Evolutionary conservation across 1,139 yeast species (phyloP).

Genomic region (Geotrichum restrictum): DNA sequence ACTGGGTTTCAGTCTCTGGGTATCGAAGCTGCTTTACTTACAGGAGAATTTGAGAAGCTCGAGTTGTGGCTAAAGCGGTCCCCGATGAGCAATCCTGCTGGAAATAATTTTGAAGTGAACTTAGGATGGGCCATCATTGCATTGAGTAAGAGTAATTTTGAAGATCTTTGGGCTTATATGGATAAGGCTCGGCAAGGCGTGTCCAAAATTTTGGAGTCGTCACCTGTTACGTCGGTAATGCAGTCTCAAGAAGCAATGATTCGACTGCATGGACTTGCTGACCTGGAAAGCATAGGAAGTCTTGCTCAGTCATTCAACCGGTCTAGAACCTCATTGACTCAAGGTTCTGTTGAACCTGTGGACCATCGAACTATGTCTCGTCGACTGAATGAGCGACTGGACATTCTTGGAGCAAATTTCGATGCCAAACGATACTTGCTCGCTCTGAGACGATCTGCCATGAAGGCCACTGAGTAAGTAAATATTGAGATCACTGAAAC

Average conservation of each 20-base stretch:
- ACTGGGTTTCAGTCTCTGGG: constrained; percentile 51
- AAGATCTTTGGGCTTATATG: constrained; percentile 42
- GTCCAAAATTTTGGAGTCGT: constrained; percentile 59
- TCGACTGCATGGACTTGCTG: constrained; percentile 68
- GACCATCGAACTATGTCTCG: constrained; percentile 29
- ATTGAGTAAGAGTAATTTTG: constrained; percentile 39
- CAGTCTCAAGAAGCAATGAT: constrained; percentile 56
- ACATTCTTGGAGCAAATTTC: constrained; percentile 37
- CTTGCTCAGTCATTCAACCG: constrained; percentile 22
- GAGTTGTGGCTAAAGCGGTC: constrained; percentile 53
- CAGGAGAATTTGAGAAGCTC: constrained; percentile 54
- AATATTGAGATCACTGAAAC: constrained; percentile 7
- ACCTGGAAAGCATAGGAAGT: constrained; percentile 44
- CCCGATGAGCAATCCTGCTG: constrained; percentile 39
- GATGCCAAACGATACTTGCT: constrained; percentile 39
- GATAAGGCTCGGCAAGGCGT: constrained; percentile 52
- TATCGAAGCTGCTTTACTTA: constrained; percentile 65
- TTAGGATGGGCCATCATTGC: constrained; percentile 59
- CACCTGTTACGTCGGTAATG: constrained; percentile 59
- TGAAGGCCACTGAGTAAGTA: constrained; percentile 32
- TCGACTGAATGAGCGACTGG: constrained; percentile 36
- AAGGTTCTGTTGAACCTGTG: constrained; percentile 23
- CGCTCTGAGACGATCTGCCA: constrained; percentile 46
- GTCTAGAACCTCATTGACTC: constrained; percentile 21
- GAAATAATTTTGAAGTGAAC: constrained; percentile 52